Base-by-base conservation (phyloP, 2,329 filamentous ascomycete species). In the Epichloe sp. region DNA sequence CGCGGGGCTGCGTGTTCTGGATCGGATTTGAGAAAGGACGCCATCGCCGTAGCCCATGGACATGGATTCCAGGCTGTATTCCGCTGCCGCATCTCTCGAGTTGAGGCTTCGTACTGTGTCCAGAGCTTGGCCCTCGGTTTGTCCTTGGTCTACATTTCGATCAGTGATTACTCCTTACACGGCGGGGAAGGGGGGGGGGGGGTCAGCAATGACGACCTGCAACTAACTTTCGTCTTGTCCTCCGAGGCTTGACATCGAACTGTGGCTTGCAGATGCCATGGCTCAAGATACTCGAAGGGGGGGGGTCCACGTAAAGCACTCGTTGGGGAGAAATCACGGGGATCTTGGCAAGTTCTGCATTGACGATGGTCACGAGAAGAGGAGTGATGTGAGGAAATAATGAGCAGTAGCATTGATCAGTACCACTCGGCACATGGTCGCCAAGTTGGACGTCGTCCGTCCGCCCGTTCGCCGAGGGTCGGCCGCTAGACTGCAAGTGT, bases 61-160 rank as follows among this genome's bases (percentile, higher is more conserved):
- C 36, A 63, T 67, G 15, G 64, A 58, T 56, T 76, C 73, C 34
- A 70, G 64, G 42, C 67, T 63, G 54, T 73, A 73, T 19, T 66
- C 63, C 17, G 59, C 56, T 42, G 63, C 62, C 12, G 70, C 69
- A 56, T 76, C 72, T 50, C 64, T 60, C n/a, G 69, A 64, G 42
- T 72, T 60, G 8, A 64, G 45, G 23, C 53, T 58, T 26, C 59
- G 51, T 46, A 63, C 60, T 34, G 54, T 53, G 42, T 63, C 59
- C 37, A 57, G 51, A 26, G 55, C 49, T 41, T 58, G 58, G 43
- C 57, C 58, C 43, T 59, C 60, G 49, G 57, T 56, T 49, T 55
- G 48, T 49, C 59, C 55, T 26, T 62, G 58, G 17, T 60, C 61
- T 62, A 34, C 6, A 23, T 15, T 7, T 6, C 14, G 12, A 21